These are phyloP conservation scores for Starmerella vitae DNA, from an alignment of 805 yeast genomes.

Conservation along the genomic window DNA sequence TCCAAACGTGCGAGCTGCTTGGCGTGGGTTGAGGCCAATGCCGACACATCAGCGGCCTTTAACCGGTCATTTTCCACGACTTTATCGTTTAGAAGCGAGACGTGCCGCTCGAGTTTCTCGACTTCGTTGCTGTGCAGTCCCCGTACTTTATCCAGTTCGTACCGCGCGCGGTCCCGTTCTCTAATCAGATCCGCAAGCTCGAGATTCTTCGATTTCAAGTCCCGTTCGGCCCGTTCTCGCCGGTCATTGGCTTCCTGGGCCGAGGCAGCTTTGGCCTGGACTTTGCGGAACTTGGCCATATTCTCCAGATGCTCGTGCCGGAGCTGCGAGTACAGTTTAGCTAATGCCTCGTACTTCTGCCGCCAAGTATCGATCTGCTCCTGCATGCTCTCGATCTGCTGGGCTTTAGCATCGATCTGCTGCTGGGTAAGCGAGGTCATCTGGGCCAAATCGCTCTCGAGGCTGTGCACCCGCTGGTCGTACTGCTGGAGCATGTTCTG, in stretches of 20 bases:
- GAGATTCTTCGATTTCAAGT: constrained; percentile 68
- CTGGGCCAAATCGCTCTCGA: constrained; percentile 57
- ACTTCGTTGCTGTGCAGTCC: constrained; percentile 53
- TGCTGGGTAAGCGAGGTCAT: constrained; percentile 53
- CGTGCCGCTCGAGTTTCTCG: constrained; percentile 50
- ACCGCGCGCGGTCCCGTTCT: constrained; percentile 77
- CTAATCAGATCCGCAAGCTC: constrained; percentile 80
- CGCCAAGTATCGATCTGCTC: constrained; percentile 72
- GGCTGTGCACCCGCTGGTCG: constrained; percentile 66
- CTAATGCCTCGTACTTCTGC: constrained; percentile 74
- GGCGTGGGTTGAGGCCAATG: constrained; percentile 25
- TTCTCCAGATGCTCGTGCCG: constrained; percentile 82
- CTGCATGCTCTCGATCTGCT: constrained; percentile 49
- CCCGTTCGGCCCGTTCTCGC: constrained; percentile 69
- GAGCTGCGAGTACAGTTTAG: constrained; percentile 76
- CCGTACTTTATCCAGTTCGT: constrained; percentile 59
- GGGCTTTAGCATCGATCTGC: constrained; percentile 65
- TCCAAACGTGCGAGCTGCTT: constrained; percentile 18
- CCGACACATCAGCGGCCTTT: constrained; percentile 50
- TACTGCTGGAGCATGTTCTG: constrained; percentile 75
- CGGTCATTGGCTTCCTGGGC: constrained; percentile 84
- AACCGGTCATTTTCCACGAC: constrained; percentile 47
- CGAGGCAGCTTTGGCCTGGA: constrained; percentile 72
- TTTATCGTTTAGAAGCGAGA: constrained; percentile 46
- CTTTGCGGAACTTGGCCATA: constrained; percentile 61